Base-by-base conservation (phyloP, 129 eudicot genomes). In the Artemisia annua region DNA sequence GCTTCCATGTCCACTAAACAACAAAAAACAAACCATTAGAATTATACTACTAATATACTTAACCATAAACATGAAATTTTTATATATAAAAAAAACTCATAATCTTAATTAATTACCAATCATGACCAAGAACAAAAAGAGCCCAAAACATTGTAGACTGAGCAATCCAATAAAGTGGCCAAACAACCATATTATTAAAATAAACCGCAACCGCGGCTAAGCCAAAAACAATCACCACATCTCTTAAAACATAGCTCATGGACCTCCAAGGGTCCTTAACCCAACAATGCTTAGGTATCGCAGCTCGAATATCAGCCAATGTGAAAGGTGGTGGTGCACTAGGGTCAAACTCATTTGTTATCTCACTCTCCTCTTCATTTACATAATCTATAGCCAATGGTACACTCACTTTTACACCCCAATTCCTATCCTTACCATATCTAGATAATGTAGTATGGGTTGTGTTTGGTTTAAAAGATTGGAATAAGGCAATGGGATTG, bases 141-240 rank as follows among this genome's bases (percentile, higher is more conserved):
- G 99, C 99, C 99, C 99, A 95, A 63, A 95, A 95, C 97, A 90
- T 95, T 11, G 99, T 95, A 1, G 96, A 83, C 66, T 95, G 99
- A 83, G 97, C 97, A 83, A 88, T 48, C 99, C 99, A 95, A 73
- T 95, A 95, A 68, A 95, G 87, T 69, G 99, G 97, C 99, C 99
- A 95, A 78, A 87, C 95, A 74, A 65, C 83, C 88, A 96, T 90
- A 35, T 74, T 87, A 72, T 95, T 88, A 35, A 88, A 84, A 63
- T 63, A 73, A 62, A 87, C 87, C 12, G 97, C 97, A 12, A 74
- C 97, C 2, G 85, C 93, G 0, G 97, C 99, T 74, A 95, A 85
- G 11, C 97, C 97, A 46, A 91, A 81, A 67, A 95, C 96, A 52
- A 88, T 70, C 60, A 75, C 81, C 59, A 87, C 94, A 85, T 92